Percentiles rank a stretch among this genome's conserved stretches.
Conservation (phyloP, 2,329 filamentous ascomycete species). For the Fusarium equiseti region DNA sequence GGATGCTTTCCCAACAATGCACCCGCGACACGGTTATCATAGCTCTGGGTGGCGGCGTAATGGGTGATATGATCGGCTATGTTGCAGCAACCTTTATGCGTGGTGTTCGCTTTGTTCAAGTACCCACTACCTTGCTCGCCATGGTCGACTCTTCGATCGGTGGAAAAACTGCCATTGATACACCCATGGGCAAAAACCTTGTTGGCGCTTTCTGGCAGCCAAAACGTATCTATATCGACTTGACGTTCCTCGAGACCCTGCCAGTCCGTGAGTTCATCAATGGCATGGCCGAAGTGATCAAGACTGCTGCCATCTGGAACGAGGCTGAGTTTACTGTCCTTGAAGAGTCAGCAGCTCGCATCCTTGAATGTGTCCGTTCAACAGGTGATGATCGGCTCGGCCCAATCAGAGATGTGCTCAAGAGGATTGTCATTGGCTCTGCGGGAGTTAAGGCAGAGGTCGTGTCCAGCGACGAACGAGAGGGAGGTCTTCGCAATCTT, state of each 20-base stretch:
- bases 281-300: constrained; percentile 98
- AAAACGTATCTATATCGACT: constrained; percentile 91
- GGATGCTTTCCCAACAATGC: constrained; percentile 93
- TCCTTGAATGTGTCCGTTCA: constrained; percentile 65
- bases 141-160: constrained; percentile 99
- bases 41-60: constrained; percentile 94
- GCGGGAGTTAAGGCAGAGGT: constrained; percentile 95
- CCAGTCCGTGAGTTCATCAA: constrained; percentile 96
- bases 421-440: constrained; percentile 86
- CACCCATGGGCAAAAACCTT: constrained; percentile 94
- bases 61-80: constrained; percentile 98
- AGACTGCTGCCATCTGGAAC: constrained; percentile 97
- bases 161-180: constrained; percentile 98
- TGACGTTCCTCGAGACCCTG: constrained; percentile 90
- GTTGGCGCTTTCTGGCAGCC: constrained; percentile 98
- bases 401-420: constrained; percentile 77
- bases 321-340: constrained; percentile 86
- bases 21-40: constrained; percentile 95
- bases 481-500: constrained; percentile 92
- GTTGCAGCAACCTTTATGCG: constrained; percentile 99
- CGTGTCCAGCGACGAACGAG: constrained; percentile 92
- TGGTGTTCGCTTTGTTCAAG: constrained; percentile 94
- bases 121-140: constrained; percentile 91
- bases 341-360: constrained; percentile 82
- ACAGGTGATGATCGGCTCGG: constrained; percentile 69